Evolutionary conservation across 2,329 filamentous ascomycete species (phyloP).

Genomic region (Grosmannia penicillata): DNA sequence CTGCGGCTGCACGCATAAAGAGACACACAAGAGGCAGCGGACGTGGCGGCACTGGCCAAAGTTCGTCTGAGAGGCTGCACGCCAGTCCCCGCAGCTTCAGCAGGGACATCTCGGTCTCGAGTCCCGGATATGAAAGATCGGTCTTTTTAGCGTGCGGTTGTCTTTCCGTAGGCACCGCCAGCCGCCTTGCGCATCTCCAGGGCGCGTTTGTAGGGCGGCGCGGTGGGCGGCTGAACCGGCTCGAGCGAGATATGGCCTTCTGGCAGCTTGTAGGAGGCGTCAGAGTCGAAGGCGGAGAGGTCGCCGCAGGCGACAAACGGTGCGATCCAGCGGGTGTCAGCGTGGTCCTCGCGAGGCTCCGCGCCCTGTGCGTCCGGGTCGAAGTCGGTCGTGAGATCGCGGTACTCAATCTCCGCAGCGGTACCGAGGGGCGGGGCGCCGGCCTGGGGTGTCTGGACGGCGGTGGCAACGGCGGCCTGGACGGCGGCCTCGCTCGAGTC

Average conservation of each 20-base stretch:
- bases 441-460: too few relatives aligned
- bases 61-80: too few relatives aligned
- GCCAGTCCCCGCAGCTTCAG: too few relatives aligned
- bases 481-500: too few relatives aligned
- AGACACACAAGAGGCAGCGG: too few relatives aligned
- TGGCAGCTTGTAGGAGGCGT: slow-evolving; percentile 83
- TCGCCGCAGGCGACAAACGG: slow-evolving; percentile 97
- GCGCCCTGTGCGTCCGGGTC: not conserved
- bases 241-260: slow-evolving; percentile 77
- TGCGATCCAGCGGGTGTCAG: slow-evolving; percentile 60
- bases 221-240: slow-evolving; percentile 87
- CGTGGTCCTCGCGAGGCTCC: not conserved
- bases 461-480: too few relatives aligned
- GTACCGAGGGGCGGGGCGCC: not conserved
- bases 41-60: too few relatives aligned
- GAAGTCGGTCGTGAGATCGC: not conserved
- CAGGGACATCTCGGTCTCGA: too few relatives aligned
- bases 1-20: too few relatives aligned
- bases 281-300: slow-evolving; percentile 84
- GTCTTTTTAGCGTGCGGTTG: too few relatives aligned
- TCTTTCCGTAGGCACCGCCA: slow-evolving; percentile 67
- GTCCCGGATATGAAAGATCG: too few relatives aligned
- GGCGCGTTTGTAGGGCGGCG: slow-evolving; percentile 85
- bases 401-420: slow-evolving; percentile 22
- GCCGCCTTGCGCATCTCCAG: slow-evolving; percentile 66